Percentiles rank a stretch among this genome's conserved stretches.
Evolutionary conservation across 805 yeast genomes (phyloP).

Genomic region (Candida silvicultrix): DNA sequence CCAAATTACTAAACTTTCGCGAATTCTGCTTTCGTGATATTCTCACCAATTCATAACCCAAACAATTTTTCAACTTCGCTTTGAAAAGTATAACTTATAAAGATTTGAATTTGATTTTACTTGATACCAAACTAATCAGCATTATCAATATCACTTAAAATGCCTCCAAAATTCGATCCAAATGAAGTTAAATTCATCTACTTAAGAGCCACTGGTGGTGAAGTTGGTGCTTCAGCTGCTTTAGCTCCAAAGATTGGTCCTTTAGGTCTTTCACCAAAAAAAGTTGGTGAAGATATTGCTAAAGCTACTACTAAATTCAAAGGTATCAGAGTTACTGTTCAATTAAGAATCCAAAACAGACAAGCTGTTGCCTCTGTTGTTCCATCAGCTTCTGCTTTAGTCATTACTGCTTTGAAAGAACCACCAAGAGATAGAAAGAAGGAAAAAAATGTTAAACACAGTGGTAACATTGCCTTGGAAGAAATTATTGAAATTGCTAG

Average conservation of each 20-base stretch:
- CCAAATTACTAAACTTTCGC: too few species aligned
- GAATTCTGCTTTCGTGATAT: background rate
- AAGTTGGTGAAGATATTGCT: constrained; percentile 99
- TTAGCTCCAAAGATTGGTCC: constrained; percentile 99
- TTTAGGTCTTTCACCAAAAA: constrained; percentile 99
- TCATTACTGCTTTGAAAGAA: constrained; percentile 98
- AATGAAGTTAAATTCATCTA: constrained; percentile 96
- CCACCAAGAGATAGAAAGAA: constrained; percentile 99
- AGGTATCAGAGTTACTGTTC: constrained; percentile 99
- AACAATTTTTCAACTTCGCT: background rate
- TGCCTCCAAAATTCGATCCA: constrained; percentile 99
- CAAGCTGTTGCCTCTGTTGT: constrained; percentile 98
- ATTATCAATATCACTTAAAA: constrained; percentile 26
- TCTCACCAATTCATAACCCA: background rate
- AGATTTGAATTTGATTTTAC: background rate
- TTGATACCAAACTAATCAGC: background rate
- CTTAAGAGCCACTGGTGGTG: constrained; percentile 99
- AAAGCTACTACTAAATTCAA: constrained; percentile 99
- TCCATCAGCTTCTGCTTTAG: constrained; percentile 98
- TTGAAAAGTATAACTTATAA: background rate
- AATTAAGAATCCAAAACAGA: constrained; percentile 98
- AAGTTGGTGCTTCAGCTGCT: constrained; percentile 99
- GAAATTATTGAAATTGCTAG: constrained; percentile 97
- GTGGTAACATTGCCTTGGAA: constrained; percentile 96
- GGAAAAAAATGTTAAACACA: constrained; percentile 99